These are phyloP conservation scores for Candida pini DNA, from an alignment of 805 yeast species.

Conservation along the genomic window DNA sequence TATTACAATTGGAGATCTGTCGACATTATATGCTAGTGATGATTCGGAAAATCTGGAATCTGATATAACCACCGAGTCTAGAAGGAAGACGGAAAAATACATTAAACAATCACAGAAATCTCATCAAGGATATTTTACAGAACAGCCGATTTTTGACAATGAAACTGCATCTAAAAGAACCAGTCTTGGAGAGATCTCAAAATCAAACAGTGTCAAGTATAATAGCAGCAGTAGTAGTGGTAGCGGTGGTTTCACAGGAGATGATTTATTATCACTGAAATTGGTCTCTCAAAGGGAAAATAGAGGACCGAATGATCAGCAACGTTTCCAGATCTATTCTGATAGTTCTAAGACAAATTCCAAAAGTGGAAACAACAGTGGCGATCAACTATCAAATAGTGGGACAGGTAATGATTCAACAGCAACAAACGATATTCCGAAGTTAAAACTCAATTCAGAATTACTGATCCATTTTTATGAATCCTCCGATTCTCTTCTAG, in stretches of 20 bases:
- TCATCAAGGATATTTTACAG: conserved; percentile 16
- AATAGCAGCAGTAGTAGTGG: conserved; percentile 1
- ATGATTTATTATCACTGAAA: conserved; percentile 2
- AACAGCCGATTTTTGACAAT: conserved; percentile 3
- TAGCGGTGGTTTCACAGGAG: no score
- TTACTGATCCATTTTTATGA: conserved; percentile 3
- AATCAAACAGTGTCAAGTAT: conserved; percentile 13
- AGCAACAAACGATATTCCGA: no score
- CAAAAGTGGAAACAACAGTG: no score
- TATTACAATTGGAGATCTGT: conserved; percentile 8
- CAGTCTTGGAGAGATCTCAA: conserved; percentile 8
- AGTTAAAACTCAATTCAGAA: no score
- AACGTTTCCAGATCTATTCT: not conserved
- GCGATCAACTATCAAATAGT: no score
- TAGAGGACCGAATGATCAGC: no score
- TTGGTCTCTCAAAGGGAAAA: no score
- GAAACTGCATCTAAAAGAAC: not conserved
- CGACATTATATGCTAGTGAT: conserved; percentile 3
- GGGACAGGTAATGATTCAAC: no score
- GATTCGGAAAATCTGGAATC: not conserved
- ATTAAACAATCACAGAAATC: conserved; percentile 13
- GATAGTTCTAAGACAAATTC: no score
- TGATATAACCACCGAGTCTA: not conserved
- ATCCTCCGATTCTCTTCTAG: conserved; percentile 6
- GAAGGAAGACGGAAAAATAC: conserved; percentile 7